Base-by-base conservation (phyloP, 2,329 filamentous ascomycete species). In the Neophaeococcomyces mojaviensis region DNA sequence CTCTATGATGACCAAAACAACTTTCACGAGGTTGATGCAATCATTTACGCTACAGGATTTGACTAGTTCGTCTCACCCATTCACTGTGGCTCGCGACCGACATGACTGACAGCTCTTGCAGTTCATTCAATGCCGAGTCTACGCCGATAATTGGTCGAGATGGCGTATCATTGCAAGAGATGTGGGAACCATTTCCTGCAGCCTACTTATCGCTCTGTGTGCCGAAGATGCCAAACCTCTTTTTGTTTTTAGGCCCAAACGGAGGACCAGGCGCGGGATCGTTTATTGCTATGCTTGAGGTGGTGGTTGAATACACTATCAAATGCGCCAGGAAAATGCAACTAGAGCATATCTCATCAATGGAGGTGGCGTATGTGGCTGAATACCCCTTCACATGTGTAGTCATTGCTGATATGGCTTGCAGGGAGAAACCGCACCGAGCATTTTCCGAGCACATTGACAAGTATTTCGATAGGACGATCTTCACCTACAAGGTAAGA, bases 11-110 rank as follows among this genome's bases (percentile, higher is more conserved):
- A 60, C 0, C 79, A 84, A 52, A 80, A 79, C 2, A 59, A 58
- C 0, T 67, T 74, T 24, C 65, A 78, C 2, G 69, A 77, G 13
- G 78, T 82, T 0, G 81, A 84, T 49, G 77, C 78, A 12, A 67
- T 85, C 4, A 78, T 86, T 53, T 86, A 81, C 55, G 78, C 81
- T 1, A 87, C 83, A 0, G 83, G 83, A 1, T 48, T 46, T 24
- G 47, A 49, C 22, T 43, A 36, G 15, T 22, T 5, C 8, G 35
- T 43, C 31, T 35, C 16, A 10, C 35, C 31, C 15, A 4, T 79
- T 79, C 7, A 81, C 83, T 52, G 69, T 72, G 9, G 72, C 69
- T 76, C 61, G 65, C 74, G 0, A 28, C 10, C 5, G 10, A 10
- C 5, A 15, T 13, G 19, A 16, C 37, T 26, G 3, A 39, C 31